Percentiles rank a stretch among this genome's conserved stretches.
Conservation (phyloP, 2,329 filamentous ascomycete species). For the Phoma sp. region DNA sequence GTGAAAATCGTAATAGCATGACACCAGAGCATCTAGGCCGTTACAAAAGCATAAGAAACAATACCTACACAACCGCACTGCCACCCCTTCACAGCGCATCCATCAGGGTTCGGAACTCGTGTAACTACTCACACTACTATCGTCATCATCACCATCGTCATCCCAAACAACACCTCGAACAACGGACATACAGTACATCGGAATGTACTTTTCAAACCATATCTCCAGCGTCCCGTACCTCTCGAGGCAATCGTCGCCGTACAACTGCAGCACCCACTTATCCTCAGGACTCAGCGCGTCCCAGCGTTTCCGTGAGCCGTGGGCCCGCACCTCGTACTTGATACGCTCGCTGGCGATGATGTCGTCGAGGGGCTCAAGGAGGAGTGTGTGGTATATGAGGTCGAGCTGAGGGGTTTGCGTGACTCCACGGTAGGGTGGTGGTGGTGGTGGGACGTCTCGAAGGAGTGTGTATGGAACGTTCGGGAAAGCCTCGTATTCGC, state of each 20-base stretch:
- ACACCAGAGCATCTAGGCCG: too few species aligned
- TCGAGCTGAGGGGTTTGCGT: constrained; percentile 8
- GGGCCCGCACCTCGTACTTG: constrained; percentile 11
- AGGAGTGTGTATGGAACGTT: background rate
- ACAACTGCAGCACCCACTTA: constrained; percentile 37
- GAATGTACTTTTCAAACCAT: constrained; percentile 34
- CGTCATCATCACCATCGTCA: constrained; percentile 18
- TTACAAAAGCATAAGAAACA: background rate
- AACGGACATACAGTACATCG: constrained; percentile 34
- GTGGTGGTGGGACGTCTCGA: background rate
- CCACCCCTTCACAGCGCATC: background rate
- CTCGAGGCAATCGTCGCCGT: constrained; percentile 39
- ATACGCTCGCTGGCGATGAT: constrained; percentile 14
- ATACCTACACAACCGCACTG: background rate
- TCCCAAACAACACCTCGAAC: constrained; percentile 22
- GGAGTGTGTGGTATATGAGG: constrained; percentile 19
- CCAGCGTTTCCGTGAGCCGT: constrained; percentile 21
- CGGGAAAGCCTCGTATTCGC: constrained; percentile 23
- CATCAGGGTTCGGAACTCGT: background rate
- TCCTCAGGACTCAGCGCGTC: constrained; percentile 23
- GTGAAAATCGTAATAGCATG: too few species aligned
- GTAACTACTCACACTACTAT: background rate
- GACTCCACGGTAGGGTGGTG: background rate
- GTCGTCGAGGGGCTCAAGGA: constrained; percentile 16
- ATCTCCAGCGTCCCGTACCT: constrained; percentile 35